Percentiles rank a stretch among this genome's conserved stretches.
phyloP scores from a whole-genome alignment of 2,329 filamentous ascomycete species.

The Cladosporium sp. region DNA sequence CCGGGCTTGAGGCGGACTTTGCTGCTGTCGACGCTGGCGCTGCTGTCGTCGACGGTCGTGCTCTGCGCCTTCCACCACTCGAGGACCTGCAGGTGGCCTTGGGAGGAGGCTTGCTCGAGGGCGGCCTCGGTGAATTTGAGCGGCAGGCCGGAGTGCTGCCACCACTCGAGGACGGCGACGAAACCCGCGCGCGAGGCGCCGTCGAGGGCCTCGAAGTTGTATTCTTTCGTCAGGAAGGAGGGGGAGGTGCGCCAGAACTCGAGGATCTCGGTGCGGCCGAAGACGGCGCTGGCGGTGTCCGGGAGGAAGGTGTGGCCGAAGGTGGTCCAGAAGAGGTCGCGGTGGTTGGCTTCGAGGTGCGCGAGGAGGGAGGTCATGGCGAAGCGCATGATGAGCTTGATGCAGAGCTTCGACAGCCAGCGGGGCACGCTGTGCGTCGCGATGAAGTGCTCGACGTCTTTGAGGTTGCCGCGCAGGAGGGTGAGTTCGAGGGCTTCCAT shows the following conservation, averaged over 20 bases:
- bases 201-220: slow-evolving; percentile 77
- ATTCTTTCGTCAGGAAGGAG: slow-evolving; percentile 79
- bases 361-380: slow-evolving; percentile 71
- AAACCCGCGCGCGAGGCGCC: slow-evolving; percentile 81
- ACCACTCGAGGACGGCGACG: slow-evolving; percentile 82
- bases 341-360: slow-evolving; percentile 60
- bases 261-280: slow-evolving; percentile 74
- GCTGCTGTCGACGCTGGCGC: slow-evolving; percentile 21
- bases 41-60: slow-evolving; percentile 23
- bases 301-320: slow-evolving; percentile 76
- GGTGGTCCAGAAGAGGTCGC: slow-evolving; percentile 77
- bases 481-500: slow-evolving; percentile 80
- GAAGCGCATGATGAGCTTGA: slow-evolving; percentile 89
- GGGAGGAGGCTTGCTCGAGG: slow-evolving; percentile 78
- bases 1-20: slow-evolving; percentile 65
- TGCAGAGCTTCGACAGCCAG: slow-evolving; percentile 72
- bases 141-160: slow-evolving; percentile 72
- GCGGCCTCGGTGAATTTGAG: slow-evolving; percentile 82
- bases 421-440: slow-evolving; percentile 59
- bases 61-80: slow-evolving; percentile 80
- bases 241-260: slow-evolving; percentile 86
- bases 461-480: slow-evolving; percentile 65
- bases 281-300: slow-evolving; percentile 81
- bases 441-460: slow-evolving; percentile 68
- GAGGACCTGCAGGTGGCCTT: slow-evolving; percentile 77